Conservation (phyloP, 495 filamentous ascomycete species). For the Geoglossum glabrum region DNA sequence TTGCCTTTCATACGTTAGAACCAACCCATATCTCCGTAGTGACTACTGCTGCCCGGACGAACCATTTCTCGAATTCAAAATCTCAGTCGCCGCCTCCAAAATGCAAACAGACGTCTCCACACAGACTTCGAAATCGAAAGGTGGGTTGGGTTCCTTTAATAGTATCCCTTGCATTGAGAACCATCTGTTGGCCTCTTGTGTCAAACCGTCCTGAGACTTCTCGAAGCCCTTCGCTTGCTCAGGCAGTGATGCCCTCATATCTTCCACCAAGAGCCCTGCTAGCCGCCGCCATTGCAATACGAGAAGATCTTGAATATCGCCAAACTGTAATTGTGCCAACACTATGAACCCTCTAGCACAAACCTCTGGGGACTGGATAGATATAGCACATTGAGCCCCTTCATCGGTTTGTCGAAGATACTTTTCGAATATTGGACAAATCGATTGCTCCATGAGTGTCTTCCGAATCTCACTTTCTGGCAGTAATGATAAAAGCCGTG, state of each 20-base stretch:
- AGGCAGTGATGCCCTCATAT: slow-evolving; percentile 48
- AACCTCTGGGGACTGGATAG: neutral
- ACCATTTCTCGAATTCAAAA: slow-evolving; percentile 37
- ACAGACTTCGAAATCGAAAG: slow-evolving; percentile 11
- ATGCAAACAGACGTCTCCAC: slow-evolving; percentile 19
- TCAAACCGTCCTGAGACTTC: slow-evolving; percentile 45
- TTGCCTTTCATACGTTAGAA: slow-evolving; percentile 25
- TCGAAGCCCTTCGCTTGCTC: slow-evolving; percentile 58
- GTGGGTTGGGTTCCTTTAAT: neutral
- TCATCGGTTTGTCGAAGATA: slow-evolving; percentile 32
- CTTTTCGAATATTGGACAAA: slow-evolving; percentile 37
- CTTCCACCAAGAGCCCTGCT: slow-evolving; percentile 32
- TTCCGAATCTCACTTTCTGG: slow-evolving; percentile 23
- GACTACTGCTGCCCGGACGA: too few species aligned
- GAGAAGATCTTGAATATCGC: slow-evolving; percentile 17
- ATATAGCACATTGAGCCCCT: slow-evolving; percentile 23
- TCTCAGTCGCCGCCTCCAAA: slow-evolving; percentile 27
- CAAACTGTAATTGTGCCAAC: slow-evolving; percentile 10
- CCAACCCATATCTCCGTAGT: neutral
- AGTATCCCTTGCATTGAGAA: slow-evolving; percentile 31
- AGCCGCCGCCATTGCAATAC: slow-evolving; percentile 32
- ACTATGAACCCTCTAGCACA: neutral
- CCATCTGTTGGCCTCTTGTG: slow-evolving; percentile 38
- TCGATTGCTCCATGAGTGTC: slow-evolving; percentile 24
- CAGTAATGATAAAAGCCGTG: slow-evolving; percentile 27